Percentiles rank a stretch among this genome's conserved stretches.
Evolutionary conservation across 345 rosid species (phyloP).

Genomic region (Heritiera fomes): DNA sequence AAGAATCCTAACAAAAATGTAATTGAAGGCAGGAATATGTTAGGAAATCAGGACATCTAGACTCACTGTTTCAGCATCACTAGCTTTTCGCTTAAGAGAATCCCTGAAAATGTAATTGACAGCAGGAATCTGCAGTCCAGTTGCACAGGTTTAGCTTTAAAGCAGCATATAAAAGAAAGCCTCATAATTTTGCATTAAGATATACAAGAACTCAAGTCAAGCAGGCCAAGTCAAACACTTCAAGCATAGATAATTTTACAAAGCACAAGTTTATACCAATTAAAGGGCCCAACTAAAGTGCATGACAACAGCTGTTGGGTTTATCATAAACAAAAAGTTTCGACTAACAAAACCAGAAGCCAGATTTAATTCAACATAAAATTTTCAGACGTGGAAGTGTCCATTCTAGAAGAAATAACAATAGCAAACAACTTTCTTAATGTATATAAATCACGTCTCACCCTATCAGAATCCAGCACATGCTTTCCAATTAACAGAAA

Average conservation of each 20-base stretch:
- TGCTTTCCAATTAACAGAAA: neutral
- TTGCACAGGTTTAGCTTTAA: constrained; percentile 18
- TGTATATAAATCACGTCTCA: neutral
- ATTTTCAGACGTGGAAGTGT: neutral
- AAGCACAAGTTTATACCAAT: neutral
- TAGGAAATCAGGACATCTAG: constrained; percentile 1
- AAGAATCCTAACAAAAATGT: constrained; percentile 1
- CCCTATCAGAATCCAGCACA: neutral
- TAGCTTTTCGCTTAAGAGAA: constrained; percentile 81
- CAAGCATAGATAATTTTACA: neutral
- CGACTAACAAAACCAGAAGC: neutral
- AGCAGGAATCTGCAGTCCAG: constrained; percentile 52
- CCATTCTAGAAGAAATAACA: neutral
- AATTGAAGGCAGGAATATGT: neutral
- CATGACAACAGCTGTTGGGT: neutral
- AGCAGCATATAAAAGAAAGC: constrained; percentile 1
- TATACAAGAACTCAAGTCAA: neutral
- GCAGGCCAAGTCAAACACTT: neutral
- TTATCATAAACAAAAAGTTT: neutral
- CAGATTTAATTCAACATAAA: neutral
- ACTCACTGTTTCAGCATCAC: constrained; percentile 79
- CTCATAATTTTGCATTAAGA: neutral
- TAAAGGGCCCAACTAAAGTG: neutral
- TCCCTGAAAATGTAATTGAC: constrained; percentile 70
- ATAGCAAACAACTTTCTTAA: neutral